These are phyloP conservation scores for Oryza meyeriana DNA, from an alignment of 176 grass and related monocot species.

Conservation along the genomic window DNA sequence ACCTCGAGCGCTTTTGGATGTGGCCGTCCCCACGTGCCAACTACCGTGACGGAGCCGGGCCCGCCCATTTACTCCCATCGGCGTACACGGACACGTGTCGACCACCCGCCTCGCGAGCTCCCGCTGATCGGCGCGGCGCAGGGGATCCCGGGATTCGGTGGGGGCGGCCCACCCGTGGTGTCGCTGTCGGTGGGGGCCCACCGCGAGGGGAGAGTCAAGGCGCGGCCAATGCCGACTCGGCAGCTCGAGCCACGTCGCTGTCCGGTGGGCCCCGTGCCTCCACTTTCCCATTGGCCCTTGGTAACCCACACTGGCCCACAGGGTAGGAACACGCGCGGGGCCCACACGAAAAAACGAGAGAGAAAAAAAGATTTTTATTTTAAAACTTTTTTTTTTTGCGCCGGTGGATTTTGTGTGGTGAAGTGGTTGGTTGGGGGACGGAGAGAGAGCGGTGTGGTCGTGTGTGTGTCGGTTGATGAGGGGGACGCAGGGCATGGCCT, in stretches of 20 bases:
- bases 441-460: not conserved
- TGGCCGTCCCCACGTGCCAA: slow-evolving; percentile 33
- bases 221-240: slow-evolving; percentile 22
- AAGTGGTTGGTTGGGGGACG: not conserved
- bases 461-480: slow-evolving; percentile 39
- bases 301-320: not conserved
- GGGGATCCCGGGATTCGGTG: slow-evolving; percentile 42
- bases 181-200: slow-evolving; percentile 24
- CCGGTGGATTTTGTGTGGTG: not conserved
- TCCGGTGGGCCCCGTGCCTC: slow-evolving; percentile 5
- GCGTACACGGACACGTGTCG: slow-evolving; percentile 30
- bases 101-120: not conserved
- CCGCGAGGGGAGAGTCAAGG: not conserved
- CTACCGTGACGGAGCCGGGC: slow-evolving; percentile 28
- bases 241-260: slow-evolving; percentile 40
- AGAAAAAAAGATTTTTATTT: not conserved
- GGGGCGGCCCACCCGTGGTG: not conserved
- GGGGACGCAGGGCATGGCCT: not conserved
- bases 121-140: not conserved
- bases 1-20: not conserved
- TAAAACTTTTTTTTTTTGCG: not conserved
- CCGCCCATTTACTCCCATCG: not conserved
- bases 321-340: not conserved
- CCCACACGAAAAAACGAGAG: not conserved
- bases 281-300: not conserved